These are phyloP conservation scores for Moringa oleifera DNA, from an alignment of 345 rosid genomes.

Conservation along the genomic window DNA sequence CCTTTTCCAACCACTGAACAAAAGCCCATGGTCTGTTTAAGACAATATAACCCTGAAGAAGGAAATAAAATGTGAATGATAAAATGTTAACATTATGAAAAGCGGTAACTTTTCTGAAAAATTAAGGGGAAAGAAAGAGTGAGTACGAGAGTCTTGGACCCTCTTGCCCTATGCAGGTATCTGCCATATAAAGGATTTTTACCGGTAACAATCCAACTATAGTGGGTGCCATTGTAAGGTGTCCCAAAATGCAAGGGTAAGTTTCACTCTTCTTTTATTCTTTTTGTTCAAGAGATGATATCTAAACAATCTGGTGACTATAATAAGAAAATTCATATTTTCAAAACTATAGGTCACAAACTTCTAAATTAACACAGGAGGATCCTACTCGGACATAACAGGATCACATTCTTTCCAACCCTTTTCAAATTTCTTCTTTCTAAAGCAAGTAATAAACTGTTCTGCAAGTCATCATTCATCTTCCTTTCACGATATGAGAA, in stretches of 20 bases:
- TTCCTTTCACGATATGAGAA: neutral
- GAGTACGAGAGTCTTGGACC: neutral
- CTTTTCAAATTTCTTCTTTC: neutral
- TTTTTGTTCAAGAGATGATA: neutral
- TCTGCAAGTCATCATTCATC: neutral
- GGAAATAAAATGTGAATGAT: slow-evolving; percentile 4
- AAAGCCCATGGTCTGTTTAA: slow-evolving; percentile 84
- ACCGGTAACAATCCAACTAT: neutral
- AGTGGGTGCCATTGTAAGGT: neutral
- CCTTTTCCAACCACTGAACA: slow-evolving; percentile 75
- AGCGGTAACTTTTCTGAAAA: neutral
- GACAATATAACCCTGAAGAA: slow-evolving; percentile 69
- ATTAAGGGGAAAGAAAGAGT: neutral
- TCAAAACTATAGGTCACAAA: neutral
- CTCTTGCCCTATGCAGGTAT: too few relatives aligned
- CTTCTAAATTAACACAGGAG: neutral
- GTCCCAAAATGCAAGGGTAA: neutral
- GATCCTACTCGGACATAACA: neutral
- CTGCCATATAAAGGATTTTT: too few relatives aligned
- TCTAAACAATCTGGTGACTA: too few relatives aligned
- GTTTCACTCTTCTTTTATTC: neutral
- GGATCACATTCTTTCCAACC: neutral
- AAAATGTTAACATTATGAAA: neutral
- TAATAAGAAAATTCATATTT: neutral
- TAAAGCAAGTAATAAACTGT: neutral